These are phyloP conservation scores for Phytophthora parvispora DNA, from an alignment of 352 stramenopile genomes.

Conservation along the genomic window DNA sequence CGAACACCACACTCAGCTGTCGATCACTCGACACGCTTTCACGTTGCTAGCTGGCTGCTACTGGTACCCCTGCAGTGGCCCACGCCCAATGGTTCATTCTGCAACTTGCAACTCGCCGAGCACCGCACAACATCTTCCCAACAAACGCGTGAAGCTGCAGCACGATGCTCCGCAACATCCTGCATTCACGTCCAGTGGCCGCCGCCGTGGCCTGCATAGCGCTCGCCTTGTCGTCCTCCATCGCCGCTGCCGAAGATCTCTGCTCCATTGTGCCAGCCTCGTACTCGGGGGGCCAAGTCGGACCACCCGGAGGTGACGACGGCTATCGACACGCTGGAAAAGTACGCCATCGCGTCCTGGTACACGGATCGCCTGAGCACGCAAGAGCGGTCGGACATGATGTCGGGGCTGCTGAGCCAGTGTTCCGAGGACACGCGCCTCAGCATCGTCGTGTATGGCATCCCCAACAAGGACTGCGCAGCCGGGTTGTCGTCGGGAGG, in stretches of 20 bases:
- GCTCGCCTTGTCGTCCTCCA: constrained; percentile 20
- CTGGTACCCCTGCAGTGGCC: neutral
- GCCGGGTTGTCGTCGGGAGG: constrained; percentile 48
- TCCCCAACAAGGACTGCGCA: constrained; percentile 72
- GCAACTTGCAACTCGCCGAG: constrained; percentile 25
- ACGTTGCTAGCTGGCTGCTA: constrained; percentile 3
- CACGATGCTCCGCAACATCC: constrained; percentile 15
- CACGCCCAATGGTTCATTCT: constrained; percentile 23
- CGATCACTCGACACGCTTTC: constrained; percentile 2
- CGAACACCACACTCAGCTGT: constrained; percentile 3
- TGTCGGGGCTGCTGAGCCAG: constrained; percentile 35
- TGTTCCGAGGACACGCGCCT: constrained; percentile 48
- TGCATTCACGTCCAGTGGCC: constrained; percentile 14
- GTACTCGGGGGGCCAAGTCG: constrained; percentile 41
- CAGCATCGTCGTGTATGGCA: constrained; percentile 70
- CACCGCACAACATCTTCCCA: constrained; percentile 8
- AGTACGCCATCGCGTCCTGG: constrained; percentile 61
- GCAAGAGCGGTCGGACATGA: constrained; percentile 30
- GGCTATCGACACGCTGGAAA: constrained; percentile 45
- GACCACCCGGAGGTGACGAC: constrained; percentile 44
- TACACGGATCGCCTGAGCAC: constrained; percentile 53
- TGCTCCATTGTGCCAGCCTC: constrained; percentile 39
- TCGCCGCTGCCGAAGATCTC: constrained; percentile 23
- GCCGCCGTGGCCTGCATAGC: constrained; percentile 25
- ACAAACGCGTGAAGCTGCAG: constrained; percentile 9